Evolutionary conservation across 2,329 filamentous ascomycete species (phyloP), one percentile per base, ranked within the genome.

Genomic region (Calonectria henricotiae): DNA sequence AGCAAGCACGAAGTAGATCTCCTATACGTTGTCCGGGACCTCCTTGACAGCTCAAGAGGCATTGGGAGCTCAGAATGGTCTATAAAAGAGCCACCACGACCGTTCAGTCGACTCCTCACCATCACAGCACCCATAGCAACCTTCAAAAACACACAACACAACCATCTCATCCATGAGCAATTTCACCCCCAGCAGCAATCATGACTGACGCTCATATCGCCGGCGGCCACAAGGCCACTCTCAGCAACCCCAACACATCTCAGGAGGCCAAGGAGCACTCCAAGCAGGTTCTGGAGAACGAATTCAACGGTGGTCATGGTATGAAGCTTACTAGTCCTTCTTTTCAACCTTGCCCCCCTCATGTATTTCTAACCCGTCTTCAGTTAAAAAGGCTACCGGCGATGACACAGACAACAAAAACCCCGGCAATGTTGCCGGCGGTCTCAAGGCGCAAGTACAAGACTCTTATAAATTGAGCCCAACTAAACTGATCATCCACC

Each of bases 211-310:
- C 85, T 80, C 86, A 89, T 72, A 76, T 89, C 72, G 85, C 86
- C 73, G 87, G 86, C 69, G 88, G 88, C 79, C 88, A 90, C 85
- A 90, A 90, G 84, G 88, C 88, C 68, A 88, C 85, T 78, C 75
- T 89, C 71, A 86, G 85, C 79, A 89, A 89, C 82, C 86, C 88
- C 73, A 88, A 89, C 79, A 85, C 84, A 65, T 89, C 87, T 0
- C 77, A 88, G 62, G 86, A 88, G 78, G 81, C 87, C 68, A 90
- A 89, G 84, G 78, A 89, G 78, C 83, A 89, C 81, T 89, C 87
- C 67, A 83, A 83, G 69, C 79, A 86, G 44, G 81, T 89, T 9
- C 85, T 90, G 63, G 83, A 89, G 32, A 83, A 87, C 37, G 82
- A 88, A 73, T 85, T 86, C 72, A 83, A 85, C 65, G 83, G 83